phyloP scores from a whole-genome alignment of 257 asterid genomes.

The Scutellaria minor region DNA sequence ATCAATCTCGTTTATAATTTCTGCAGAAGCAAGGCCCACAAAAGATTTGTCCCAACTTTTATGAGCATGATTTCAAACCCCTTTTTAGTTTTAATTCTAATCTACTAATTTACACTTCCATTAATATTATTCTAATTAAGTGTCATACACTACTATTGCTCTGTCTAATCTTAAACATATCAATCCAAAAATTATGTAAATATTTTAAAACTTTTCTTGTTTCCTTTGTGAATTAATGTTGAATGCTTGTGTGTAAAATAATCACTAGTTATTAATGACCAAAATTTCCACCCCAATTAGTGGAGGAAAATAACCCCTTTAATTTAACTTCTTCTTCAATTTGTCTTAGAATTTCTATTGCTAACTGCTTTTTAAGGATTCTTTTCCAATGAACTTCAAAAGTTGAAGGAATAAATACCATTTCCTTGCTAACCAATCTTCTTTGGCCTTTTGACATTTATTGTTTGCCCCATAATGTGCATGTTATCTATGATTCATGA shows the following conservation, averaged over 20 bases:
- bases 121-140: slow-evolving; percentile 28
- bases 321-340: slow-evolving; percentile 1
- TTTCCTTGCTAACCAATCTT: background rate
- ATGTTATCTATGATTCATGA: background rate
- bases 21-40: slow-evolving; percentile 23
- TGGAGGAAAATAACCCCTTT: slow-evolving; percentile 41
- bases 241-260: slow-evolving; percentile 49
- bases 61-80: slow-evolving; percentile 36
- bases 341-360: slow-evolving; percentile 18
- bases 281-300: slow-evolving; percentile 36
- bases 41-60: slow-evolving; percentile 43
- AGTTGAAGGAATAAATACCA: slow-evolving; percentile 23
- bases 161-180: slow-evolving; percentile 39
- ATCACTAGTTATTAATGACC: slow-evolving; percentile 30
- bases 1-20: slow-evolving; percentile 28
- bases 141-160: slow-evolving; percentile 27
- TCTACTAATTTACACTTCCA: slow-evolving; percentile 16
- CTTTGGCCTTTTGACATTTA: background rate
- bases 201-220: background rate
- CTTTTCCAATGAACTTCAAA: slow-evolving; percentile 8
- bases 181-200: background rate
- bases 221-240: slow-evolving; percentile 31
- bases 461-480: background rate
- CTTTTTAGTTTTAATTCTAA: slow-evolving; percentile 25
- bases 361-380: background rate